These are phyloP conservation scores for Nicotiana obtusifolia DNA, from an alignment of 257 asterid species.

Conservation along the genomic window DNA sequence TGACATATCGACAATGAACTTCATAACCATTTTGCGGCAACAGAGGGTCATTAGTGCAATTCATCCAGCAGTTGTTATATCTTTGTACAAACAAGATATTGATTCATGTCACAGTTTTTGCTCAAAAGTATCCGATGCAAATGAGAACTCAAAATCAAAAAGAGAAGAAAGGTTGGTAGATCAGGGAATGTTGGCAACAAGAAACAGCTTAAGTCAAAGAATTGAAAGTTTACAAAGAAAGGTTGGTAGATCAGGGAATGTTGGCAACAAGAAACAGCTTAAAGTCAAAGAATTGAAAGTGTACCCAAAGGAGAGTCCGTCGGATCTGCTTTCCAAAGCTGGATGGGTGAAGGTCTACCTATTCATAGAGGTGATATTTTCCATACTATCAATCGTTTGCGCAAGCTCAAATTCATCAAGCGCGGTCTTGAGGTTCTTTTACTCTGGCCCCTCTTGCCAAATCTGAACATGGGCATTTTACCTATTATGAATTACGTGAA, in stretches of 20 bases:
- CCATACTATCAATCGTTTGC: constrained; percentile 68
- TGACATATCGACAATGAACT: constrained; percentile 31
- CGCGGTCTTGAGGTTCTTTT: constrained; percentile 70
- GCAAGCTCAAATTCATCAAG: constrained; percentile 53
- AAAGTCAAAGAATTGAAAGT: constrained; percentile 64
- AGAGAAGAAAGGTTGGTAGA: constrained; percentile 17
- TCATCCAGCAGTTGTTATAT: constrained; percentile 35
- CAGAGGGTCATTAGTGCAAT: constrained; percentile 35
- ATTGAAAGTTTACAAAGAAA: constrained; percentile 51
- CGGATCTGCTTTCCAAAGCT: constrained; percentile 67
- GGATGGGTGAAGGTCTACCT: constrained; percentile 97
- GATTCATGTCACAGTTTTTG: constrained; percentile 24
- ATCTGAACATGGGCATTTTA: not conserved
- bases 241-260: constrained; percentile 14
- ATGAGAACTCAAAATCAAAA: constrained; percentile 20
- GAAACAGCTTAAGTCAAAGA: constrained; percentile 50
- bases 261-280: constrained; percentile 37
- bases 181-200: constrained; percentile 22
- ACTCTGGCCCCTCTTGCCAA: not conserved
- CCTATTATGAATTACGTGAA: not conserved
- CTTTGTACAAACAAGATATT: constrained; percentile 11
- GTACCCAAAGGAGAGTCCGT: constrained; percentile 48
- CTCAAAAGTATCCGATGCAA: constrained; percentile 23
- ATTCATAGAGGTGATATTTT: constrained; percentile 69
- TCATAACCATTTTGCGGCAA: constrained; percentile 18